phyloP scores from a whole-genome alignment of 305 asterid species.

The Fraxinus nigra region DNA sequence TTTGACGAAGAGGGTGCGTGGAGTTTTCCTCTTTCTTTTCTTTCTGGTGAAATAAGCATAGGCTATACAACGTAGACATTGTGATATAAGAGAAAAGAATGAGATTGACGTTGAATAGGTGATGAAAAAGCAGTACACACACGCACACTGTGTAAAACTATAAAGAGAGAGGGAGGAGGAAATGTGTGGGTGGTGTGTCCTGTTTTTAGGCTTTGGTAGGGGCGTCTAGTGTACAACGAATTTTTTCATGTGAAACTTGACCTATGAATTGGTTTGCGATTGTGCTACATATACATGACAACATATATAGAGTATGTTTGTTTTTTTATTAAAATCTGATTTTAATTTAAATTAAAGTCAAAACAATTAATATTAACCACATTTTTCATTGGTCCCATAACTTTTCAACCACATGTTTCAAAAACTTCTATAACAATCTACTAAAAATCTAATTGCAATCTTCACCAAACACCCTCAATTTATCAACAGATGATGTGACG shows the following conservation, averaged over 20 bases:
- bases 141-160: neutral
- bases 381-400: too few species aligned
- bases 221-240: neutral
- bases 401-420: too few species aligned
- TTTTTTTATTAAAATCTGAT: too few species aligned
- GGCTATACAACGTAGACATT: neutral
- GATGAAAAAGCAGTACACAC: neutral
- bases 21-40: conserved; percentile 11
- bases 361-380: too few species aligned
- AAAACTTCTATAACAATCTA: too few species aligned
- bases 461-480: too few species aligned
- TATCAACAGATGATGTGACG: neutral
- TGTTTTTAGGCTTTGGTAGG: neutral
- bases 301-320: too few species aligned
- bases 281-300: neutral
- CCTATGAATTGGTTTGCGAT: neutral
- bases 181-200: neutral
- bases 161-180: neutral
- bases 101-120: neutral
- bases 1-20: neutral
- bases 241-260: neutral
- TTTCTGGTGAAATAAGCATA: neutral
- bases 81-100: neutral
- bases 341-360: too few species aligned
- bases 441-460: too few species aligned